A percentile compares a stretch with the other conserved stretches of the same genome.
Evolutionary conservation across 225 moss, liverwort and hornwort species (phyloP).

Genomic region (Bryum argenteum): DNA sequence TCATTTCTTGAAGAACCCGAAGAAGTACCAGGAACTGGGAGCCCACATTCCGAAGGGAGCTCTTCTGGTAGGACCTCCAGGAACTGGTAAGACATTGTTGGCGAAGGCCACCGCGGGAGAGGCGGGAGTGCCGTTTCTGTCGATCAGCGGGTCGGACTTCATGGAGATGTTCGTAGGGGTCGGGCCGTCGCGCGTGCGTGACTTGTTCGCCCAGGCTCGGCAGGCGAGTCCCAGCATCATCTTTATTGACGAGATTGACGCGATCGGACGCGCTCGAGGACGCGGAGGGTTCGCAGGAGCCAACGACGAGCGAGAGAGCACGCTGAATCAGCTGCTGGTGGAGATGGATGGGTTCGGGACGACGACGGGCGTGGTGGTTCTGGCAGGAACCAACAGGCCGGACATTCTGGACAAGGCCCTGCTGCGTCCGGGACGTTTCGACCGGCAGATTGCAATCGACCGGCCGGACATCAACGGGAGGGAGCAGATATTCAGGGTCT

Average conservation of each 20-base stretch:
- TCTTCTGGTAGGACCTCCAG: conserved; percentile 95
- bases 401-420: conserved; percentile 97
- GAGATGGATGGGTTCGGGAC: conserved; percentile 99
- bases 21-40: conserved; percentile 95
- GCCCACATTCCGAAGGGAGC: conserved; percentile 99
- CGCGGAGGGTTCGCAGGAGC: conserved; percentile 99
- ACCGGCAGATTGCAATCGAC: conserved; percentile 92
- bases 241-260: conserved; percentile 99
- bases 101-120: conserved; percentile 99
- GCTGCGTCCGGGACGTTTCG: conserved; percentile 93
- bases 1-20: conserved; percentile 96
- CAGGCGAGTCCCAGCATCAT: conserved; percentile 98
- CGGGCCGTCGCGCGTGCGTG: conserved; percentile 96
- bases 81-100: conserved; percentile 90
- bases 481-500: conserved; percentile 97
- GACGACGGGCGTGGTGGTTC: conserved; percentile 93
- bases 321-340: conserved; percentile 92
- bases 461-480: conserved; percentile 97
- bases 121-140: conserved; percentile 97
- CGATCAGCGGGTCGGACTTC: conserved; percentile 98
- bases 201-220: conserved; percentile 96
- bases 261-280: conserved; percentile 98
- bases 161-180: conserved; percentile 99
- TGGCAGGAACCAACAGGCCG: conserved; percentile 97
- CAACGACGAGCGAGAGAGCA: conserved; percentile 99